These are phyloP conservation scores for Trichomonascaceae sp. DNA, from an alignment of 1,139 yeast species.

Conservation along the genomic window DNA sequence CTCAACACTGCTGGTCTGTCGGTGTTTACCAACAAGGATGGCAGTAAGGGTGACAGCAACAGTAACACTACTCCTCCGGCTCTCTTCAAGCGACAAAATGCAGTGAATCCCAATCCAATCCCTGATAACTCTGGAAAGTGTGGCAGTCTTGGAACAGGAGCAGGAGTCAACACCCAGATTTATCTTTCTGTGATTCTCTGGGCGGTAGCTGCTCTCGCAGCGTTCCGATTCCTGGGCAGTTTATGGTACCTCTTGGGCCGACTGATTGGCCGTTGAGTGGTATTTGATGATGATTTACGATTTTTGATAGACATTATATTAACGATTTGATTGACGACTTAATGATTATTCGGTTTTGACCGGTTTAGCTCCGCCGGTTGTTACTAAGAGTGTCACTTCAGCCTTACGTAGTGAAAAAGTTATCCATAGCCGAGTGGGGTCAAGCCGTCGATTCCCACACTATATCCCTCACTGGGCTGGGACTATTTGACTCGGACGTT, in stretches of 20 bases:
- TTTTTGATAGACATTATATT: neutral
- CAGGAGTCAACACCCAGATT: constrained; percentile 23
- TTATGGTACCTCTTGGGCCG: constrained; percentile 20
- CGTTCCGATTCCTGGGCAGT: constrained; percentile 50
- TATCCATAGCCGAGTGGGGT: too few relatives aligned
- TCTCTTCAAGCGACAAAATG: neutral
- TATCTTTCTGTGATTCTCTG: constrained; percentile 67
- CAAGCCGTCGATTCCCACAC: too few relatives aligned
- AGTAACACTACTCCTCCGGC: neutral
- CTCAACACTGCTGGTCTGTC: constrained; percentile 52
- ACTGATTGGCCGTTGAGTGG: constrained; percentile 21
- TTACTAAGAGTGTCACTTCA: too few relatives aligned
- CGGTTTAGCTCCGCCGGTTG: too few relatives aligned
- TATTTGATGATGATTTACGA: neutral
- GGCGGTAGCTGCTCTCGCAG: constrained; percentile 66
- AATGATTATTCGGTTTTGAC: too few relatives aligned
- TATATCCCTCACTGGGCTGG: too few relatives aligned
- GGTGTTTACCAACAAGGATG: constrained; percentile 17
- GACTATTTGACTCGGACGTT: too few relatives aligned
- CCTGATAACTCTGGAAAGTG: constrained; percentile 10
- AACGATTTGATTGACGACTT: too few relatives aligned
- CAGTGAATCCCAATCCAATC: too few relatives aligned
- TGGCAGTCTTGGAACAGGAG: constrained; percentile 15
- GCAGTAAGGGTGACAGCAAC: too few relatives aligned
- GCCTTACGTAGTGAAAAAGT: too few relatives aligned